Evolutionary conservation across 371 early-diverging fungal species (phyloP).

Genomic region (Syncephalastrum contaminatum): DNA sequence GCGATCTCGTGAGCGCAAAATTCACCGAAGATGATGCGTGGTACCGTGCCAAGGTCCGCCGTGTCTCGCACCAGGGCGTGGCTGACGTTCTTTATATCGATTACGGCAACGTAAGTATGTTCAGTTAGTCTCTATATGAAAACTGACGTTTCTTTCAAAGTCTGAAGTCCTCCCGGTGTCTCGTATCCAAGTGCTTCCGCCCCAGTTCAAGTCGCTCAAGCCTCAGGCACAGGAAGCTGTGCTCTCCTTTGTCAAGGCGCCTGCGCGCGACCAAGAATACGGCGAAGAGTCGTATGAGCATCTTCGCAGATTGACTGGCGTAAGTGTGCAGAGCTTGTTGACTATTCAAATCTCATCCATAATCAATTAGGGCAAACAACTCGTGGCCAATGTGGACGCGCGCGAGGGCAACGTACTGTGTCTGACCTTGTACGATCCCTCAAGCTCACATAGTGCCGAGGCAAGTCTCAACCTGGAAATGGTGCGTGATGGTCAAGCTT

Average conservation of each 20-base stretch:
- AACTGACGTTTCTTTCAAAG: conserved; percentile 16
- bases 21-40: conserved; percentile 88
- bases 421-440: conserved; percentile 73
- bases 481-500: conserved; percentile 76
- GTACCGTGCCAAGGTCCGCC: conserved; percentile 88
- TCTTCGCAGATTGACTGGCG: conserved; percentile 61
- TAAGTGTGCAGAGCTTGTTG: conserved; percentile 10
- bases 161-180: conserved; percentile 61
- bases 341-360: not conserved
- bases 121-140: not conserved
- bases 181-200: conserved; percentile 65
- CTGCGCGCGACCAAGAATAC: conserved; percentile 68
- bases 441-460: conserved; percentile 56
- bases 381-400: conserved; percentile 79
- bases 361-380: conserved; percentile 55
- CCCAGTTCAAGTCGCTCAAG: conserved; percentile 63
- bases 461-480: conserved; percentile 78
- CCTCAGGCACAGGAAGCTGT: conserved; percentile 84
- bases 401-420: conserved; percentile 58
- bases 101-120: conserved; percentile 79
- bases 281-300: conserved; percentile 72
- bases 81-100: conserved; percentile 81
- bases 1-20: conserved; percentile 78
- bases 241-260: conserved; percentile 79
- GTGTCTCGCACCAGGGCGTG: conserved; percentile 61